These are phyloP conservation scores for Fusarium sp. DNA, from an alignment of 2,329 filamentous ascomycete genomes.

Conservation along the genomic window DNA sequence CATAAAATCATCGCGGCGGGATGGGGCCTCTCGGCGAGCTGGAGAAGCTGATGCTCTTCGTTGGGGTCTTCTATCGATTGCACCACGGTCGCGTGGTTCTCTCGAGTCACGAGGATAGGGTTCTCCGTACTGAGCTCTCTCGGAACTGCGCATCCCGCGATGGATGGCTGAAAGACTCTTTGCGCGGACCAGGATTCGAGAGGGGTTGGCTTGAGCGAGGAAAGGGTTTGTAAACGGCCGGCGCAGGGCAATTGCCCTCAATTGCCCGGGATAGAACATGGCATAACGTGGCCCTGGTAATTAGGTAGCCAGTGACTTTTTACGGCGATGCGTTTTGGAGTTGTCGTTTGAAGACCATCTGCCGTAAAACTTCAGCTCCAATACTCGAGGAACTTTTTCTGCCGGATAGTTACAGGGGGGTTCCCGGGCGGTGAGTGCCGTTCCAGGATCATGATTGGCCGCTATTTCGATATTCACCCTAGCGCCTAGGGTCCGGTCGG, in stretches of 20 bases:
- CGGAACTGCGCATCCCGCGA: constrained; percentile 71
- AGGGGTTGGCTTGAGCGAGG: constrained; percentile 16
- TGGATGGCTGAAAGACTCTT: constrained; percentile 77
- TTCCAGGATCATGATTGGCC: constrained; percentile 22
- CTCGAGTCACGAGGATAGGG: constrained; percentile 21
- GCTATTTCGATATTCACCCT: constrained; percentile 21
- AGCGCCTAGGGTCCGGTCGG: constrained; percentile 10
- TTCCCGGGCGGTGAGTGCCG: constrained; percentile 41
- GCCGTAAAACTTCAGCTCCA: constrained; percentile 29
- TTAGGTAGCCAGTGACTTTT: constrained; percentile 8
- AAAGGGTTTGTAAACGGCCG: constrained; percentile 33
- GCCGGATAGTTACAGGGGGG: constrained; percentile 37
- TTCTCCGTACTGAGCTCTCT: constrained; percentile 53
- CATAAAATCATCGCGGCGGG: constrained; percentile 31
- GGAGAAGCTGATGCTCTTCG: constrained; percentile 3
- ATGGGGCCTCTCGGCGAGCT: constrained; percentile 12
- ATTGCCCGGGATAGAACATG: constrained; percentile 49
- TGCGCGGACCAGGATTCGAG: constrained; percentile 44
- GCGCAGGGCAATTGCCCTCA: constrained; percentile 42
- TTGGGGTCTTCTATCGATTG: constrained; percentile 6
- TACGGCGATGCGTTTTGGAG: constrained; percentile 3
- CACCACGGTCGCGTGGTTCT: constrained; percentile 6
- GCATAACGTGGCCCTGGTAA: constrained; percentile 37
- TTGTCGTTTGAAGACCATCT: constrained; percentile 12
- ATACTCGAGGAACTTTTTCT: constrained; percentile 47